phyloP scores from a whole-genome alignment of 106 monocot genomes.

The Gastrodia elata region DNA sequence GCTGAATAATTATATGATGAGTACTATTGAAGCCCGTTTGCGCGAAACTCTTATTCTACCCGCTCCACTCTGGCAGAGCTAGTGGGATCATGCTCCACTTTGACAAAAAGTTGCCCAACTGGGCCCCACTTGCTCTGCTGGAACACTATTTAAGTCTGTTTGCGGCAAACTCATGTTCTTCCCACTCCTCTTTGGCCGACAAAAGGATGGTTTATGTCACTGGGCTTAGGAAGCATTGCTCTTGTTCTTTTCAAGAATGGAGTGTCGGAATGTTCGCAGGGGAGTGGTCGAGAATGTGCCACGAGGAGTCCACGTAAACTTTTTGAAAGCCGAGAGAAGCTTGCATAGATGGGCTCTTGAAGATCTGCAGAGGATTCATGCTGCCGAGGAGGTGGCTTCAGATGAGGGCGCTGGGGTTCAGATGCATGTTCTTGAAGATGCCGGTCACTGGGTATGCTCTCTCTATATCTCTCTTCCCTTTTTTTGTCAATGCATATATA shows the following conservation, averaged over 20 bases:
- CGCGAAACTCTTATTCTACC: too few species aligned
- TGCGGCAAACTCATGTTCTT: too few species aligned
- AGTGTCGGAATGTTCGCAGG: conserved; percentile 24
- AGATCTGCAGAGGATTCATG: conserved; percentile 91
- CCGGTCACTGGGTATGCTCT: conserved; percentile 81
- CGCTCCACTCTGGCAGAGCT: too few species aligned
- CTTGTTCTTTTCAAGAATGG: not conserved
- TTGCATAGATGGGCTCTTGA: conserved; percentile 97
- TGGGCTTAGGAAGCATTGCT: too few species aligned
- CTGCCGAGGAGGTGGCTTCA: conserved; percentile 82
- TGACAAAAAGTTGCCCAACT: too few species aligned
- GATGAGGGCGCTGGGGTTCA: conserved; percentile 89
- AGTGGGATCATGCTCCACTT: too few species aligned
- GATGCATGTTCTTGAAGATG: conserved; percentile 97
- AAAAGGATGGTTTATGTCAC: too few species aligned
- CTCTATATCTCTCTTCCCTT: not conserved
- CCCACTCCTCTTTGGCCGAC: too few species aligned
- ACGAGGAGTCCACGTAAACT: conserved; percentile 85
- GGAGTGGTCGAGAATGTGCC: conserved; percentile 89
- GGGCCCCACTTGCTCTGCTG: too few species aligned
- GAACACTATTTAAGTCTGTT: too few species aligned
- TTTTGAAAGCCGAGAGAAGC: conserved; percentile 95
- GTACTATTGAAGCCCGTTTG: too few species aligned
- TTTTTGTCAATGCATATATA: not conserved
- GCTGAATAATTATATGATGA: too few species aligned